These are phyloP conservation scores for Calonectria naviculata DNA, from an alignment of 2,329 filamentous ascomycete genomes.

Conservation along the genomic window DNA sequence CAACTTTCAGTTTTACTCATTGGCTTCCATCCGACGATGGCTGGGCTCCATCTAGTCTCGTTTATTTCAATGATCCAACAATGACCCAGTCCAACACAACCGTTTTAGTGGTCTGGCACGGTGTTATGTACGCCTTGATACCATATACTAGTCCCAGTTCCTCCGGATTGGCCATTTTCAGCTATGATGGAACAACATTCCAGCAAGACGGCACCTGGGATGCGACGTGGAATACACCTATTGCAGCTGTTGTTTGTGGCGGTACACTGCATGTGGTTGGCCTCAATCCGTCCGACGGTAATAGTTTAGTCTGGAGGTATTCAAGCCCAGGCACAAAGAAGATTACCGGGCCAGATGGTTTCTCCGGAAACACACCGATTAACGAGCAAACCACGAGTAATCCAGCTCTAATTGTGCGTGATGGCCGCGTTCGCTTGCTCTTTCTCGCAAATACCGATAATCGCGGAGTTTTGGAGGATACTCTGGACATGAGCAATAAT, in stretches of 20 bases:
- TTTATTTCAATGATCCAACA: not conserved
- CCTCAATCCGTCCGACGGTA: not conserved
- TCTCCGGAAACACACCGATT: not conserved
- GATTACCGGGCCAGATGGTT: not conserved
- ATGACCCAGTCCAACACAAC: not conserved
- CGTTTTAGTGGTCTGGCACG: not conserved
- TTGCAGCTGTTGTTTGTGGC: not conserved
- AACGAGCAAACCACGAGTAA: not conserved
- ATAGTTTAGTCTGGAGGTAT: not conserved
- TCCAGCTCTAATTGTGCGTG: not conserved
- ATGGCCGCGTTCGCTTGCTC: not conserved
- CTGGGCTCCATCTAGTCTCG: not conserved
- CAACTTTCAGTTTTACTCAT: not conserved
- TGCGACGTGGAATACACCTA: not conserved
- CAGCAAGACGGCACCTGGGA: not conserved
- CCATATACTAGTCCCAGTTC: not conserved
- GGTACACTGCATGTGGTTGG: not conserved
- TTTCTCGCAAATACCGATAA: not conserved
- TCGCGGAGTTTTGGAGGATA: not conserved
- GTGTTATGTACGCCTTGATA: not conserved
- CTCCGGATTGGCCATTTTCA: not conserved
- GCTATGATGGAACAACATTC: not conserved
- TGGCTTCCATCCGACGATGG: not conserved
- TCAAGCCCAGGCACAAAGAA: not conserved
- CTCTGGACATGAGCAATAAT: not conserved